A percentile compares a stretch with the other conserved stretches of the same genome.
Evolutionary conservation across 2,329 filamentous ascomycete species (phyloP).

Genomic region (Pyrenophora graminea): DNA sequence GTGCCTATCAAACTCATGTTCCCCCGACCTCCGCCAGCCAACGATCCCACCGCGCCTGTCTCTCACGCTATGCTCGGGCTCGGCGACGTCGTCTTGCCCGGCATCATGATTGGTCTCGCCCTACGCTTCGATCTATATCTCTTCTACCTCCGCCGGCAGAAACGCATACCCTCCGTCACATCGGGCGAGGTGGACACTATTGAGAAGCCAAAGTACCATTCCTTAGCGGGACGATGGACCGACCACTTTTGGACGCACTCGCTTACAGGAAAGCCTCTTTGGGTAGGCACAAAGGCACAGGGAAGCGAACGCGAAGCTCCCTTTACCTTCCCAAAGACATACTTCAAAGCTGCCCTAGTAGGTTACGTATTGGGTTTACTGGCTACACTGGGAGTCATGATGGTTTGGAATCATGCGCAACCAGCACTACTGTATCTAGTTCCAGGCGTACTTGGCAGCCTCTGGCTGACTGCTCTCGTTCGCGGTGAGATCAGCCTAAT

Average conservation of each 20-base stretch:
- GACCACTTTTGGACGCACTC: conserved; percentile 75
- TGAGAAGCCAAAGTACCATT: conserved; percentile 49
- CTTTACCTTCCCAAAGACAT: conserved; percentile 74
- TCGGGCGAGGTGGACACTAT: conserved; percentile 19
- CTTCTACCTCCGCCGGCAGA: conserved; percentile 73
- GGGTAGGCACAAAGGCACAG: conserved; percentile 9
- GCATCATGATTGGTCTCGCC: conserved; percentile 85
- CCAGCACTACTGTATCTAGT: conserved; percentile 92
- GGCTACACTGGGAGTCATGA: conserved; percentile 74
- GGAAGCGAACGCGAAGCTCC: conserved; percentile 27
- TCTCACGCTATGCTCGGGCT: conserved; percentile 79
- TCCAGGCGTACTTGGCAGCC: conserved; percentile 73
- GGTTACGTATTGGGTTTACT: conserved; percentile 83
- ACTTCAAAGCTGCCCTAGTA: conserved; percentile 76
- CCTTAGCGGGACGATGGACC: conserved; percentile 74
- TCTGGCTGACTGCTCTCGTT: conserved; percentile 74
- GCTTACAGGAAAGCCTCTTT: conserved; percentile 35
- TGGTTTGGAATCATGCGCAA: conserved; percentile 79
- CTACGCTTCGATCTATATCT: conserved; percentile 90
- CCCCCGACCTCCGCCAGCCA: conserved; percentile 62
- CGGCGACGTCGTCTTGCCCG: conserved; percentile 91
- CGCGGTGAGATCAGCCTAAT: conserved; percentile 75
- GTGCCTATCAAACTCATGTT: conserved; percentile 93
- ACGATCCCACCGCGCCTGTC: conserved; percentile 47
- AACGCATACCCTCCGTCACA: conserved; percentile 18